Conservation (phyloP, 1,139 yeast species). For the Meyerozyma guilliermondii region DNA sequence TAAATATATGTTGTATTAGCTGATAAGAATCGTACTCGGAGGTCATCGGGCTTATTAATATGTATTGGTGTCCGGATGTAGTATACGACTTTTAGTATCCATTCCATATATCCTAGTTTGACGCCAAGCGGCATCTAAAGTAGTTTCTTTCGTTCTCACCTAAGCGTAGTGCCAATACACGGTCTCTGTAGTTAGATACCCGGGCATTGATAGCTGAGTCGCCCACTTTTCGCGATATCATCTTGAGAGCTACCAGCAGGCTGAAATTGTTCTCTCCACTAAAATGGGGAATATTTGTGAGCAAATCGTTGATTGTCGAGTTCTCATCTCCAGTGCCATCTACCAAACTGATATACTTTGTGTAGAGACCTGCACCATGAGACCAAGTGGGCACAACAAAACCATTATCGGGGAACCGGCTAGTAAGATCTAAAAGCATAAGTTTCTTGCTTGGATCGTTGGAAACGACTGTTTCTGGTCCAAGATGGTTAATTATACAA, state of each 20-base stretch:
- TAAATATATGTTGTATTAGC: background rate
- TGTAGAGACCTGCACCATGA: conserved; percentile 56
- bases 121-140: conserved; percentile 19
- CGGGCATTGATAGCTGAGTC: conserved; percentile 27
- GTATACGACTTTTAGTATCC: background rate
- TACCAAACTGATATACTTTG: conserved; percentile 35
- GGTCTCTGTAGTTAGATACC: conserved; percentile 16
- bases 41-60: background rate
- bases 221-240: conserved; percentile 49
- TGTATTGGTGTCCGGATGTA: background rate
- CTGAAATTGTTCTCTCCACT: conserved; percentile 23
- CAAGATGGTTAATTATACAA: conserved; percentile 52
- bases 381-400: conserved; percentile 49
- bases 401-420: conserved; percentile 43
- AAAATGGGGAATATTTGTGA: conserved; percentile 42
- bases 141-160: conserved; percentile 46
- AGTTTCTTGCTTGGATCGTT: conserved; percentile 29
- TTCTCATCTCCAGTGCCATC: conserved; percentile 11
- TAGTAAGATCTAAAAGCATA: conserved; percentile 36
- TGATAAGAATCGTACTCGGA: background rate
- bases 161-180: conserved; percentile 31
- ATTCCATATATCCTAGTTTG: background rate
- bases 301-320: conserved; percentile 16
- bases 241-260: conserved; percentile 41
- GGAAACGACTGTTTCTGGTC: conserved; percentile 60